Percentiles rank a stretch among this genome's conserved stretches.
phyloP scores from a whole-genome alignment of 2,329 filamentous ascomycete genomes.

The Pseudogymnoascus sp. region DNA sequence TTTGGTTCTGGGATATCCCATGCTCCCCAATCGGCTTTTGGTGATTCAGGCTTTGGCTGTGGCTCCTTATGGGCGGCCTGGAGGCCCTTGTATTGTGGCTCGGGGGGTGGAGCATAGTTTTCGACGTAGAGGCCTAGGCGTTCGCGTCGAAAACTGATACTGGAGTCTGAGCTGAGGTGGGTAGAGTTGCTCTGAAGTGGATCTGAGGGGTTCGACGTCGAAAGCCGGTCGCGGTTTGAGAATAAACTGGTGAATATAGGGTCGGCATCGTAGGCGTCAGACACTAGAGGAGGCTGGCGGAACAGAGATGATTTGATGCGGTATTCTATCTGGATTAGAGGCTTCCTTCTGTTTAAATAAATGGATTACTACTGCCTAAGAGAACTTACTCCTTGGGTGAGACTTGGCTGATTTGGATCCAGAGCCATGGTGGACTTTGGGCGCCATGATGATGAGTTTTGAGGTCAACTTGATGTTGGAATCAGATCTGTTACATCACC shows the following conservation, averaged over 20 bases:
- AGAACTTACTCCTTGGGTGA: neutral
- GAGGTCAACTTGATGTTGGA: neutral
- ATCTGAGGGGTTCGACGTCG: neutral
- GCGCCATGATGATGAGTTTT: neutral
- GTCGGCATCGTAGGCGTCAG: neutral
- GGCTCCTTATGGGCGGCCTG: neutral
- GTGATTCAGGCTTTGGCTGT: neutral
- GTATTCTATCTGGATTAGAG: neutral
- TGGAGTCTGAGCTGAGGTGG: neutral
- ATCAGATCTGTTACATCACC: neutral
- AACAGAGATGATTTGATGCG: conserved; percentile 1
- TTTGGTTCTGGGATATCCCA: neutral
- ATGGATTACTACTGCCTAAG: neutral
- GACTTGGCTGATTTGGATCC: neutral
- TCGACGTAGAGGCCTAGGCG: neutral
- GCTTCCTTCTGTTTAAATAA: neutral
- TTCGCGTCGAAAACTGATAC: neutral
- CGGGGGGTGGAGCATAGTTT: neutral
- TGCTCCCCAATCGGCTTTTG: neutral
- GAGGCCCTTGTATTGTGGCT: neutral
- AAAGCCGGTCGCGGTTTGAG: neutral
- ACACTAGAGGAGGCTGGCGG: neutral
- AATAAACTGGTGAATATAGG: neutral
- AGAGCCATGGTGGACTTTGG: neutral
- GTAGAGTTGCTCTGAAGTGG: neutral